phyloP scores from a whole-genome alignment of 805 yeast species.

The Kazachstania taianensis region DNA sequence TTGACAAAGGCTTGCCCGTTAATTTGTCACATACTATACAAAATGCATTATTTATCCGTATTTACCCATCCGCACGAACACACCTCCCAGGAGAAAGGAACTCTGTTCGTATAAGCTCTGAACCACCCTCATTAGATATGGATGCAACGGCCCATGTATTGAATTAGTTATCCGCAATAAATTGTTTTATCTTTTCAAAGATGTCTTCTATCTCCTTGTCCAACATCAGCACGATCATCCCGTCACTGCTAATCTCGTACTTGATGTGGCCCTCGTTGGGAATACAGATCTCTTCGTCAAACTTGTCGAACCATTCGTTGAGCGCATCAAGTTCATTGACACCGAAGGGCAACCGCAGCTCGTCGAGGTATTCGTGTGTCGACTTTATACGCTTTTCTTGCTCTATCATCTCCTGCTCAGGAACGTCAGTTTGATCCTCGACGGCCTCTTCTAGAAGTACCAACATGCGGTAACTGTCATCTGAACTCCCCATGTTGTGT shows the following conservation, averaged over 20 bases:
- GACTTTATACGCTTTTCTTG: conserved; percentile 10
- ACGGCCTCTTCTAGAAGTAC: conserved; percentile 24
- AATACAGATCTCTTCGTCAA: conserved; percentile 30
- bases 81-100: not conserved
- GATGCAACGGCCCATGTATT: too few species aligned
- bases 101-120: not conserved
- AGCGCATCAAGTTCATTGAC: conserved; percentile 26
- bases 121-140: not conserved
- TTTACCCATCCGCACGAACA: too few species aligned
- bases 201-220: conserved; percentile 22
- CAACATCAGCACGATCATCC: conserved; percentile 26
- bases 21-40: not conserved
- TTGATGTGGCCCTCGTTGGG: conserved; percentile 31
- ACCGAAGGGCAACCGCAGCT: conserved; percentile 23
- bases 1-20: too few species aligned
- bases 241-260: conserved; percentile 31
- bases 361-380: conserved; percentile 29
- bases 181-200: conserved; percentile 20
- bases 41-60: not conserved
- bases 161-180: conserved; percentile 17
- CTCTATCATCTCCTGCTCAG: conserved; percentile 1
- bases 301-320: conserved; percentile 29
- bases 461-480: conserved; percentile 21
- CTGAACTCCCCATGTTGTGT: too few species aligned
- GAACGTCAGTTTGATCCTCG: conserved; percentile 8